phyloP scores from a whole-genome alignment of 2,329 filamentous ascomycete genomes.

The Macrophomina pseudophaseolina region DNA sequence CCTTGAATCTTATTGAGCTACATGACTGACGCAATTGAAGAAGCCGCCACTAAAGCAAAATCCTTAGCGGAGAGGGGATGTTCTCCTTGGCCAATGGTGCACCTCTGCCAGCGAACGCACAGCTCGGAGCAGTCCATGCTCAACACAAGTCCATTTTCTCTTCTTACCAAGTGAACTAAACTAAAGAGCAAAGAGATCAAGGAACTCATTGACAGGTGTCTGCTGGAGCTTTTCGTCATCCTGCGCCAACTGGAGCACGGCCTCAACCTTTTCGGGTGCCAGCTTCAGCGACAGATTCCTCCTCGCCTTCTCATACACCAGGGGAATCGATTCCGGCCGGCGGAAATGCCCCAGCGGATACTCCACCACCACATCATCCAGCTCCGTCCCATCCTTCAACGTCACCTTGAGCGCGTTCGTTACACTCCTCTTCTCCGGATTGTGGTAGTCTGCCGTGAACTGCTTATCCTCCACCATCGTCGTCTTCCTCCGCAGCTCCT shows the following conservation, averaged over 20 bases:
- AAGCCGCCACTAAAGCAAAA: no score
- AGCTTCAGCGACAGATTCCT: slow-evolving; percentile 31
- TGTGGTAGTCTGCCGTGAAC: slow-evolving; percentile 95
- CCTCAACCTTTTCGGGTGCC: slow-evolving; percentile 13
- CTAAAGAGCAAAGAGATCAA: slow-evolving; percentile 11
- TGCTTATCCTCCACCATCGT: slow-evolving; percentile 94
- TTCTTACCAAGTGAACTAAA: not conserved
- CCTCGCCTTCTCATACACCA: slow-evolving; percentile 32
- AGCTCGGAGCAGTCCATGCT: no score
- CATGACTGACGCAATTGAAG: no score
- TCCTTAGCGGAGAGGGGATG: no score
- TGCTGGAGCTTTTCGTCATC: not conserved
- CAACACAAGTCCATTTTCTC: not conserved
- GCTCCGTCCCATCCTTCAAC: slow-evolving; percentile 88
- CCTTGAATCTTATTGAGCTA: no score
- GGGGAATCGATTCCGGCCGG: slow-evolving; percentile 29
- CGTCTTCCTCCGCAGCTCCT: slow-evolving; percentile 90
- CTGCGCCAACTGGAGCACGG: not conserved
- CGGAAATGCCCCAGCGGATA: slow-evolving; percentile 82
- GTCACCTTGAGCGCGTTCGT: slow-evolving; percentile 95
- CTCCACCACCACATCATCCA: slow-evolving; percentile 91
- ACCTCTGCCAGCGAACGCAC: no score
- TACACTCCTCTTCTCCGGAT: slow-evolving; percentile 91
- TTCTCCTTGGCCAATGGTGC: no score
- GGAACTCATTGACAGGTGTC: slow-evolving; percentile 2